Conservation (phyloP, 768 basidiomycete species). For the Boletus subparvulus region DNA sequence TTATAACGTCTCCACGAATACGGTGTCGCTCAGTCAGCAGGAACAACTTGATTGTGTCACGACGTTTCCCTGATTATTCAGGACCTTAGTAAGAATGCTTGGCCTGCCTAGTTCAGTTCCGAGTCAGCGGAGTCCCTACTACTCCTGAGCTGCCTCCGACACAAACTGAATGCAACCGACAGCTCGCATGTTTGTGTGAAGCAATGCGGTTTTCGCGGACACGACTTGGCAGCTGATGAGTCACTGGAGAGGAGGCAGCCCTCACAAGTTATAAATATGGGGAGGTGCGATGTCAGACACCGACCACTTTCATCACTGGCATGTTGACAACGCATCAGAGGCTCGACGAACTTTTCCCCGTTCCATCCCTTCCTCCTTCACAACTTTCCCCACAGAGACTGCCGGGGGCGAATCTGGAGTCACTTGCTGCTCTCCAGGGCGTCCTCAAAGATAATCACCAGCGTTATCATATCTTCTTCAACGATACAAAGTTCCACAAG, state of each 20-base stretch:
- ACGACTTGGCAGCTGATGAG: background rate
- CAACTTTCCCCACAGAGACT: slow-evolving; percentile 27
- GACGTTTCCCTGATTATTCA: too few relatives aligned
- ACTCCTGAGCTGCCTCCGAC: too few relatives aligned
- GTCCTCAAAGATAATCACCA: slow-evolving; percentile 50
- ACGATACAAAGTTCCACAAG: slow-evolving; percentile 52
- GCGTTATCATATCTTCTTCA: slow-evolving; percentile 50
- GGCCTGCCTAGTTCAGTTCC: too few relatives aligned
- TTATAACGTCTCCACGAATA: too few relatives aligned
- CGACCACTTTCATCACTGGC: background rate
- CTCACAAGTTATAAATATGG: slow-evolving; percentile 4
- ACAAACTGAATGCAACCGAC: too few relatives aligned
- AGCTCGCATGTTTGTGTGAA: too few relatives aligned
- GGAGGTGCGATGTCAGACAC: background rate
- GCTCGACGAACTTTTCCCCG: slow-evolving; percentile 26
- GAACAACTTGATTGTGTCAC: too few relatives aligned
- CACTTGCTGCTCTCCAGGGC: slow-evolving; percentile 25
- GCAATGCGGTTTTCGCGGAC: background rate
- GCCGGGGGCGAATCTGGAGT: slow-evolving; percentile 25
- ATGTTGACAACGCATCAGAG: slow-evolving; percentile 13
- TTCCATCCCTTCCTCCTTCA: slow-evolving; percentile 28
- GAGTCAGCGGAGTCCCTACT: too few relatives aligned
- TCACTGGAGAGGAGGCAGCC: background rate
- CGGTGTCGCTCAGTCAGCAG: too few relatives aligned
- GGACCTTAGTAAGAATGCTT: too few relatives aligned